Base-by-base conservation (phyloP, 768 basidiomycete genomes). In the Serendipita sp. region DNA sequence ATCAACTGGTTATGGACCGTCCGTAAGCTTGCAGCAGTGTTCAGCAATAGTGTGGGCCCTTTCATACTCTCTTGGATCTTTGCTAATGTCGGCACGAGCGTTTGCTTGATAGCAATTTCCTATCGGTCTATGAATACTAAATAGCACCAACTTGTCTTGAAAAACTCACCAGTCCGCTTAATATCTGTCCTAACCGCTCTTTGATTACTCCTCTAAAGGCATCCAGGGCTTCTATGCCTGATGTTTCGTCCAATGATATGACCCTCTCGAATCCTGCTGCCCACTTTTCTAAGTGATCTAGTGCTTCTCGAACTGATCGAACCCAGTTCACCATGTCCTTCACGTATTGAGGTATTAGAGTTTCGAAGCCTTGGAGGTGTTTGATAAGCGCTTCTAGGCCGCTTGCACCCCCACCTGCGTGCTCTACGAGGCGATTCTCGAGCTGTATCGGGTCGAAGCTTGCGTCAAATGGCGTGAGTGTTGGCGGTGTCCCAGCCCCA, bases 21-120 rank as follows among this genome's bases (percentile, higher is more conserved):
- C 48, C 85, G 83, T 66, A 89, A 83, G 34, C 74, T 67, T 3
- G 84, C 82, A 67, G 56, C 56, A 3, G 56, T 60, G 34, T 60
- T 60, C 56, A 60, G n/a, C 28, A 60, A 28, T n/a, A 60, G 56
- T 36, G 56, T 60, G 3, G 56, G 56, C 16, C 56, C 56, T 60
- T 82, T 78, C 83, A 90, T 86, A 2, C 84, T 84, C 16, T 80
- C 79, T 2, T 91, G 76, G 3, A 90, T 79, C 65, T 84, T 83
- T 32, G 38, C 38, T 23, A 56, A 54, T 23, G 65, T 65, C n/a
- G 52, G 65, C 5, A 44, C 54, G 30, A 65, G 30, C 8, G 54
- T 56, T 7, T 44, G 38, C 32, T 58, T 18, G 38, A 56, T 38
- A 30, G 51, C 65, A 58, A 47, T 56, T 65, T 56, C 54, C 44